phyloP scores from a whole-genome alignment of 805 yeast species.

The Helenozyma baotianmanensis region DNA sequence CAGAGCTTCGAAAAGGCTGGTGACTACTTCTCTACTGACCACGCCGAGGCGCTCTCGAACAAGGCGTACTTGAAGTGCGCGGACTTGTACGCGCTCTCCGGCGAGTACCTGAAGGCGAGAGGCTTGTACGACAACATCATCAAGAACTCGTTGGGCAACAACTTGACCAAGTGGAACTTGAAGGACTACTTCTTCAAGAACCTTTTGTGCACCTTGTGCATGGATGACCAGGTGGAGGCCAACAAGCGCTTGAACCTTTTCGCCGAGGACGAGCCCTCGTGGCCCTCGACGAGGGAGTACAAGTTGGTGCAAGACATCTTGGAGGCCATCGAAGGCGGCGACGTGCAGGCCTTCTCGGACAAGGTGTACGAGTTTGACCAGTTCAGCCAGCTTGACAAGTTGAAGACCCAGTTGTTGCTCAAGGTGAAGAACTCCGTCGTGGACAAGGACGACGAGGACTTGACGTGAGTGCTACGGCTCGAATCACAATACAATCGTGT shows the following conservation, averaged over 20 bases:
- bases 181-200: constrained; percentile 89
- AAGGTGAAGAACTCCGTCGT: constrained; percentile 73
- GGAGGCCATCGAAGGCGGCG: constrained; percentile 75
- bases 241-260: constrained; percentile 63
- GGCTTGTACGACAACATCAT: constrained; percentile 75
- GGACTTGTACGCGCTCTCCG: constrained; percentile 67
- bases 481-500: too few relatives aligned
- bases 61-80: constrained; percentile 89
- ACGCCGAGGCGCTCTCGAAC: constrained; percentile 84
- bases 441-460: constrained; percentile 66
- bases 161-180: constrained; percentile 81
- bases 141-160: constrained; percentile 66
- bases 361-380: constrained; percentile 81
- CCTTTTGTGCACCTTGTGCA: constrained; percentile 76
- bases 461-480: constrained; percentile 20
- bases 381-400: constrained; percentile 80
- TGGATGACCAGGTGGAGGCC: constrained; percentile 84
- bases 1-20: constrained; percentile 79
- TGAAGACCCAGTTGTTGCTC: constrained; percentile 80
- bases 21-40: constrained; percentile 92
- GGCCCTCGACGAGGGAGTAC: constrained; percentile 71
- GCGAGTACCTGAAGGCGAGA: constrained; percentile 72
- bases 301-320: constrained; percentile 62
- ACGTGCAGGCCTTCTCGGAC: constrained; percentile 68
- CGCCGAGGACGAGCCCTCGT: constrained; percentile 67